Evolutionary conservation across 371 early-diverging fungal species (phyloP).

Genomic region (Actinomortierella wolfii): DNA sequence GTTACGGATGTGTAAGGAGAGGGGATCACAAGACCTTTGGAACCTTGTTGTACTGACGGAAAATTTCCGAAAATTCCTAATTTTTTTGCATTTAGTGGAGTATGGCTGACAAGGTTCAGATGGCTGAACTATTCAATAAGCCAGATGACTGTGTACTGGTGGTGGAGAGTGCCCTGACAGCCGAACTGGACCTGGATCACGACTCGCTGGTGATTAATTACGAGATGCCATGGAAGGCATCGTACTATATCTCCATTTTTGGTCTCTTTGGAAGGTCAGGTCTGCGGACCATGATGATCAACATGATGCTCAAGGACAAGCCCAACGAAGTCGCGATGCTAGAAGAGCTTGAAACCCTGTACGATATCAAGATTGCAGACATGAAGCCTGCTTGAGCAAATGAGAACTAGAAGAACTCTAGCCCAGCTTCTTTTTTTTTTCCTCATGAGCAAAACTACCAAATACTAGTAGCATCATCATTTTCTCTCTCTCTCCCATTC

Average conservation of each 20-base stretch:
- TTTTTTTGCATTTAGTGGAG: constrained; percentile 26
- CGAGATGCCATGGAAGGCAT: constrained; percentile 30
- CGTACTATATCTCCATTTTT: constrained; percentile 30
- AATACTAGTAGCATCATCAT: too few relatives aligned
- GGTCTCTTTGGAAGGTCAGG: constrained; percentile 43
- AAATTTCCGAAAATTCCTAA: too few relatives aligned
- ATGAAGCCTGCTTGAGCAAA: constrained; percentile 10
- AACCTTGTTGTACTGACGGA: too few relatives aligned
- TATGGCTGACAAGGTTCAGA: constrained; percentile 38
- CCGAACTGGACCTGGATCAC: constrained; percentile 32
- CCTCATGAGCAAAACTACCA: neutral
- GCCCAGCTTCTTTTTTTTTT: neutral
- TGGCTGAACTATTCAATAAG: constrained; percentile 25
- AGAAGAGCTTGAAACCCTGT: constrained; percentile 21
- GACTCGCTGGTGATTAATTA: constrained; percentile 39
- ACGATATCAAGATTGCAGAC: constrained; percentile 33
- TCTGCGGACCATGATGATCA: constrained; percentile 32
- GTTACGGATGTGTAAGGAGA: too few relatives aligned
- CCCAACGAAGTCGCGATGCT: constrained; percentile 14
- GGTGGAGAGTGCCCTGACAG: constrained; percentile 28
- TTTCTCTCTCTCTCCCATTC: too few relatives aligned
- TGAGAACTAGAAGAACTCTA: too few relatives aligned
- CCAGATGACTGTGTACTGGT: constrained; percentile 39
- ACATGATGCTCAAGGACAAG: constrained; percentile 19
- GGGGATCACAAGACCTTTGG: too few relatives aligned